phyloP scores from a whole-genome alignment of 768 basidiomycete genomes.

The Tylopilus subfusipes region DNA sequence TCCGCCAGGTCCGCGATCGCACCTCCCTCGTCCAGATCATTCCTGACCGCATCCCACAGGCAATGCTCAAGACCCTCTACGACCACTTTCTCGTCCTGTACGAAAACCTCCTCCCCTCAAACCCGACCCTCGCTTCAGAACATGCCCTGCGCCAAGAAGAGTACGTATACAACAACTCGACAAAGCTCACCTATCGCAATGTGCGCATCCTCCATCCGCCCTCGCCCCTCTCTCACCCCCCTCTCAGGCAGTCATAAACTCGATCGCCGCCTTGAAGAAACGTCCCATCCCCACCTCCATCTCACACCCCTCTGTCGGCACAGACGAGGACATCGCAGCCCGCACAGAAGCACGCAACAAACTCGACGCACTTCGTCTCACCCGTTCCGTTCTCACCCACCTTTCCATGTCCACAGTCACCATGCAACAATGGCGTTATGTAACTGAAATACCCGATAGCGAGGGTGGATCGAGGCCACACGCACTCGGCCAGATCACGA shows the following conservation, averaged over 20 bases:
- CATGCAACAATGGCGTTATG: constrained; percentile 66
- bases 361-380: constrained; percentile 51
- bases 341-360: constrained; percentile 55
- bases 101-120: constrained; percentile 45
- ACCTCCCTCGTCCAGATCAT: not conserved
- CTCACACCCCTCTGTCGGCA: constrained; percentile 74
- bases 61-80: constrained; percentile 71
- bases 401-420: constrained; percentile 57
- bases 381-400: constrained; percentile 49
- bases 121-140: constrained; percentile 65
- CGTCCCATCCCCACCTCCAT: constrained; percentile 53
- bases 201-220: constrained; percentile 38
- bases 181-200: constrained; percentile 80
- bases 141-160: constrained; percentile 82
- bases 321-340: constrained; percentile 56
- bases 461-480: constrained; percentile 62
- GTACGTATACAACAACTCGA: constrained; percentile 71
- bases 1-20: constrained; percentile 57
- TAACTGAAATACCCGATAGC: constrained; percentile 63
- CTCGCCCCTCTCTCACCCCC: constrained; percentile 9
- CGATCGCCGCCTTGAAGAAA: constrained; percentile 49
- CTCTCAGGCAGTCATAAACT: constrained; percentile 47
- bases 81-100: constrained; percentile 74
- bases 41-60: constrained; percentile 34
- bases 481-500: constrained; percentile 55